Conservation (phyloP, 2,329 filamentous ascomycete species). For the Neonectria hederae region DNA sequence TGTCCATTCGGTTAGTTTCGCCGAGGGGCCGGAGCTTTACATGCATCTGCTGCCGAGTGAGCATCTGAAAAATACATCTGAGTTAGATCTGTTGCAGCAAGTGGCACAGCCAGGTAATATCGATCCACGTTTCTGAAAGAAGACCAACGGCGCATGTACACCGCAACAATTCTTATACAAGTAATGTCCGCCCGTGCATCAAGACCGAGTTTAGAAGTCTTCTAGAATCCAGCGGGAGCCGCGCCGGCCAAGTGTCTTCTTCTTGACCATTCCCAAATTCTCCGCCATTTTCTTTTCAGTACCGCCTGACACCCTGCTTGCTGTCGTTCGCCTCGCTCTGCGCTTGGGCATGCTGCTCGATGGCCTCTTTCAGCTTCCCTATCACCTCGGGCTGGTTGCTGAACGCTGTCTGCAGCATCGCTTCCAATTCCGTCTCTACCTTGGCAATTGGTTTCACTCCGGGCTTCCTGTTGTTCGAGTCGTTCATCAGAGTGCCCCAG, state of each 20-base stretch:
- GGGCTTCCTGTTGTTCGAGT: constrained; percentile 57
- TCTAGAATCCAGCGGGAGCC: not conserved
- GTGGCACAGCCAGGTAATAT: not conserved
- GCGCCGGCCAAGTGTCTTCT: constrained; percentile 7
- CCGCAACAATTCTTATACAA: not conserved
- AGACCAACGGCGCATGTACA: not conserved
- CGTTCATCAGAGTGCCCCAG: constrained; percentile 63
- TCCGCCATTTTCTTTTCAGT: constrained; percentile 32
- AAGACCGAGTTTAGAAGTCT: not conserved
- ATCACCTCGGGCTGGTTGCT: constrained; percentile 68
- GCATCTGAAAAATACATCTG: not conserved
- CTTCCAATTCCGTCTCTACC: constrained; percentile 66
- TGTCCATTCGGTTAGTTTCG: constrained; percentile 9
- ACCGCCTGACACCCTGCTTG: constrained; percentile 47
- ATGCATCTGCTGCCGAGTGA: not conserved
- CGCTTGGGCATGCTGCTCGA: constrained; percentile 64
- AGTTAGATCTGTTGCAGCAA: not conserved
- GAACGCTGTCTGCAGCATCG: constrained; percentile 66
- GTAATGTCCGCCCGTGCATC: not conserved
- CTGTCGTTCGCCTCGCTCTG: constrained; percentile 56
- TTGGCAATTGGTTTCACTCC: constrained; percentile 61
- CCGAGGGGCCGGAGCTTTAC: constrained; percentile 3
- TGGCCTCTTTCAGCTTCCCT: constrained; percentile 68
- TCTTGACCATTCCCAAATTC: not conserved
- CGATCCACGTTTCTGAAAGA: not conserved